Percentiles rank a stretch among this genome's conserved stretches.
Conservation (phyloP, 805 yeast species). For the Tanozyma kutaoensis region DNA sequence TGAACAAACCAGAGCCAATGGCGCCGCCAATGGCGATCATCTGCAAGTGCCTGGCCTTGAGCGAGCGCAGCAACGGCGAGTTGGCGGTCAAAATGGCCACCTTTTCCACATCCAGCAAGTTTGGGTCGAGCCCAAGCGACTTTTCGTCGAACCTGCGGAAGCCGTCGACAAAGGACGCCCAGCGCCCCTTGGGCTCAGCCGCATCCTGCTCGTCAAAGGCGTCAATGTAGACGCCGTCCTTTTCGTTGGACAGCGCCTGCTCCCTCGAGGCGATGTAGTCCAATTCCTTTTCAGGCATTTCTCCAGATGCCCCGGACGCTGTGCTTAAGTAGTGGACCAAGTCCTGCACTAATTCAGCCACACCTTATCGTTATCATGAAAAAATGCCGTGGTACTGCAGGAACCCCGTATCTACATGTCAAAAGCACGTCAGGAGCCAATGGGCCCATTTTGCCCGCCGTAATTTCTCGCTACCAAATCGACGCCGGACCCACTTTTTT, state of each 20-base stretch:
- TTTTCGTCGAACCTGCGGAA: neutral
- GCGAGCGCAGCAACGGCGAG: constrained; percentile 14
- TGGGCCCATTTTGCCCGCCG: too few relatives aligned
- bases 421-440: too few relatives aligned
- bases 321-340: too few relatives aligned
- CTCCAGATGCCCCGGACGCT: too few relatives aligned
- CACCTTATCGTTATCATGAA: too few relatives aligned
- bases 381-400: too few relatives aligned
- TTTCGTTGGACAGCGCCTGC: constrained; percentile 20
- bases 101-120: neutral
- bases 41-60: constrained; percentile 47
- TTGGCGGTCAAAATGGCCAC: neutral
- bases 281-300: constrained; percentile 28
- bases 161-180: neutral
- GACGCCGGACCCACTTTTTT: too few relatives aligned
- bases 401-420: too few relatives aligned
- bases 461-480: too few relatives aligned
- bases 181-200: neutral
- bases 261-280: constrained; percentile 25
- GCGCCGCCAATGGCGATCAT: constrained; percentile 61
- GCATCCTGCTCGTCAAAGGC: constrained; percentile 11
- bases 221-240: constrained; percentile 21
- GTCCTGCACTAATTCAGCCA: too few relatives aligned
- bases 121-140: neutral
- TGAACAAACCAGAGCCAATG: constrained; percentile 57